Evolutionary conservation across 2,329 filamentous ascomycete genomes (phyloP).

Genomic region (Monosporascus cannonballus): DNA sequence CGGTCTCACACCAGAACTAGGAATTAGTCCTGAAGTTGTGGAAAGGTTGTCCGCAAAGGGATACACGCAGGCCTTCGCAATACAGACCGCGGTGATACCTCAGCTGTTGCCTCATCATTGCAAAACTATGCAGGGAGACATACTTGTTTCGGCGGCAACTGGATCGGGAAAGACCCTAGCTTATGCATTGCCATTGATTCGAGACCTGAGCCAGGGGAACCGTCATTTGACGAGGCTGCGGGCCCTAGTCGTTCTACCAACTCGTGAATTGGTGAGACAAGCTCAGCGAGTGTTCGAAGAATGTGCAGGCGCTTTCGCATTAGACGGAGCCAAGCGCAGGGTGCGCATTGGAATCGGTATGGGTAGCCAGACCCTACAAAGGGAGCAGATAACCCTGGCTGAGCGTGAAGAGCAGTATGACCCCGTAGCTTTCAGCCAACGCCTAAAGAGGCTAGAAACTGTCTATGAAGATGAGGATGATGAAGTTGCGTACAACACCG

Average conservation of each 20-base stretch:
- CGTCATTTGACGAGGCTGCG: conserved; percentile 58
- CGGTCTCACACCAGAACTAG: conserved; percentile 41
- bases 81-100: conserved; percentile 76
- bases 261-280: conserved; percentile 83
- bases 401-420: conserved; percentile 54
- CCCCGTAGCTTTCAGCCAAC: conserved; percentile 45
- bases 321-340: conserved; percentile 48
- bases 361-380: conserved; percentile 69
- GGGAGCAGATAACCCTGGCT: conserved; percentile 45
- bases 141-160: conserved; percentile 87
- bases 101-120: conserved; percentile 62
- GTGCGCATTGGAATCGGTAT: conserved; percentile 77
- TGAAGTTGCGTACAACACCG: conserved; percentile 28
- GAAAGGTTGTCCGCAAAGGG: conserved; percentile 61
- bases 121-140: conserved; percentile 60
- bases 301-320: conserved; percentile 58
- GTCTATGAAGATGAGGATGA: conserved; percentile 33
- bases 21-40: conserved; percentile 54
- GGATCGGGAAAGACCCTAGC: conserved; percentile 94
- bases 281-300: conserved; percentile 72
- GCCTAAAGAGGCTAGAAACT: conserved; percentile 30
- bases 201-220: conserved; percentile 59
- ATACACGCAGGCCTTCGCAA: conserved; percentile 66
- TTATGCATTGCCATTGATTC: conserved; percentile 80
- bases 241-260: conserved; percentile 82